These are phyloP conservation scores for Irpex sp. DNA, from an alignment of 1,284 basidiomycete species.

Conservation along the genomic window DNA sequence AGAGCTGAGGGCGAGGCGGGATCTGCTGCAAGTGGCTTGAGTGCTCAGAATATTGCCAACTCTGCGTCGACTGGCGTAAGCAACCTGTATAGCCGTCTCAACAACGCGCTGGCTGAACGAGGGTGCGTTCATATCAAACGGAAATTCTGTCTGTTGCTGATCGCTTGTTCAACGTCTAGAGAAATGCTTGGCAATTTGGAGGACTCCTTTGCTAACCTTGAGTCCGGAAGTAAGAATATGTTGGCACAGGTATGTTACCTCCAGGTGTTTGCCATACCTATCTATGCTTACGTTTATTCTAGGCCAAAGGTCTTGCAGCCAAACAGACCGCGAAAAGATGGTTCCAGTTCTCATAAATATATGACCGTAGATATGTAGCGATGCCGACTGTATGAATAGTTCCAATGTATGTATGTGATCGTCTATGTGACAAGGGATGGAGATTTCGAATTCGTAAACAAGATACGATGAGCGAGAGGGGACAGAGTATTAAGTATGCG, in stretches of 20 bases:
- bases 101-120: conserved; percentile 56
- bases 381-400: too few relatives aligned
- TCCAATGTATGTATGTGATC: too few relatives aligned
- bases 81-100: conserved; percentile 42
- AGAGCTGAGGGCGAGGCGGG: conserved; percentile 22
- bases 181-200: conserved; percentile 59
- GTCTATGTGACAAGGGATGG: too few relatives aligned
- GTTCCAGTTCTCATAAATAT: conserved; percentile 44
- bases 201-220: conserved; percentile 57
- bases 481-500: background rate
- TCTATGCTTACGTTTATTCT: conserved; percentile 1
- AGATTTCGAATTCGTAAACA: background rate
- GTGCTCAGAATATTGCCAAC: conserved; percentile 17
- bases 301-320: conserved; percentile 61
- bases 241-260: conserved; percentile 45
- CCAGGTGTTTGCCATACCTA: background rate
- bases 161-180: conserved; percentile 27
- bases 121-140: conserved; percentile 37
- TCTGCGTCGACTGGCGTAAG: conserved; percentile 35
- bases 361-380: too few relatives aligned
- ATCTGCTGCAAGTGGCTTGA: conserved; percentile 8
- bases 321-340: conserved; percentile 60
- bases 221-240: conserved; percentile 63
- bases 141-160: background rate
- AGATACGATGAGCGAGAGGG: background rate